A percentile compares a stretch with the other conserved stretches of the same genome.
Evolutionary conservation across 129 eudicot species (phyloP).

Genomic region (Artemisia annua): DNA sequence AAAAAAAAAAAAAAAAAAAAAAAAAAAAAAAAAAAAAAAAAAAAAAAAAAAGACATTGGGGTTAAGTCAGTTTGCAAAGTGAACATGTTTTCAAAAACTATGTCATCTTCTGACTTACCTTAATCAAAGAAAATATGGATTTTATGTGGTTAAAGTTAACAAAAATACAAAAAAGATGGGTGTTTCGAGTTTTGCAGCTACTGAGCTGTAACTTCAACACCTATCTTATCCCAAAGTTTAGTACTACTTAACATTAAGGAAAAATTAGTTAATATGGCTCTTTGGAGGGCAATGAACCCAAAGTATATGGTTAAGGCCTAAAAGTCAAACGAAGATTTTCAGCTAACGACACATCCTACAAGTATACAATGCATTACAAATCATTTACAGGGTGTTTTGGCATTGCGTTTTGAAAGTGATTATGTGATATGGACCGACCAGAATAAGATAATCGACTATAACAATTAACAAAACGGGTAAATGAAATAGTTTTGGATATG

Average conservation of each 20-base stretch:
- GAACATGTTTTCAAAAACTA: not conserved
- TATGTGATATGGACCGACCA: too few species aligned
- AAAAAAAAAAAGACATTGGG: not conserved
- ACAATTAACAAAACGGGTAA: not conserved
- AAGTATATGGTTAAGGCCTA: not conserved
- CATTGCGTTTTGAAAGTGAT: too few species aligned
- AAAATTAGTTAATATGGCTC: not conserved
- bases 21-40: too few species aligned
- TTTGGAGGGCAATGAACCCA: not conserved
- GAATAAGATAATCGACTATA: not conserved
- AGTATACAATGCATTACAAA: not conserved
- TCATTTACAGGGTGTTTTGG: too few species aligned
- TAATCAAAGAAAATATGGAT: too few species aligned
- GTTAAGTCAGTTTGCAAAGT: not conserved
- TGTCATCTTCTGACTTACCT: too few species aligned
- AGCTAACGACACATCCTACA: not conserved
- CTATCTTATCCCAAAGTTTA: not conserved
- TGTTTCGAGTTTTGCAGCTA: conserved; percentile 4
- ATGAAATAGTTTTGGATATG: not conserved
- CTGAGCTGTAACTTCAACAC: not conserved
- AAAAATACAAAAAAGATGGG: not conserved
- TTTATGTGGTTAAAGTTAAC: not conserved
- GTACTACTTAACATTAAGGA: not conserved
- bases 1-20: not conserved
- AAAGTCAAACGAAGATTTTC: not conserved